These are phyloP conservation scores for Colletotrichum trifolii DNA, from an alignment of 2,329 filamentous ascomycete genomes.

Conservation along the genomic window DNA sequence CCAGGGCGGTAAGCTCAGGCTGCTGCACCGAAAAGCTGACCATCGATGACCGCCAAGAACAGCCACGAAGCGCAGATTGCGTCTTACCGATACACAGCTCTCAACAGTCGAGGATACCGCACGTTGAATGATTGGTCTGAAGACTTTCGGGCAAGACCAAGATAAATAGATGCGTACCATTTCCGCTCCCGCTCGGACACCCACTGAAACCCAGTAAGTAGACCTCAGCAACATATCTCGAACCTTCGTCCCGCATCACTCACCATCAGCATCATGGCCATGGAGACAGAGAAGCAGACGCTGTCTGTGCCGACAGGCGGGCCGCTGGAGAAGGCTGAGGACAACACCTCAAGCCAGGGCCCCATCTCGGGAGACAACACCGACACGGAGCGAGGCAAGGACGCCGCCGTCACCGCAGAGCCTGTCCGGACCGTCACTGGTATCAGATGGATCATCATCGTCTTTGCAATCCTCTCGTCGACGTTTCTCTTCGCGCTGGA, in stretches of 20 bases:
- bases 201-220: too few relatives aligned
- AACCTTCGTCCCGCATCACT: rapidly evolving
- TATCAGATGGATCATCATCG: conserved; percentile 36
- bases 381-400: conserved; percentile 17
- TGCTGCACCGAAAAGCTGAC: too few relatives aligned
- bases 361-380: conserved; percentile 17
- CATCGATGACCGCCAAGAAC: too few relatives aligned
- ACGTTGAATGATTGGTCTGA: too few relatives aligned
- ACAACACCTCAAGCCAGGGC: conserved; percentile 18
- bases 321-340: conserved; percentile 15
- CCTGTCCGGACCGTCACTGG: conserved; percentile 25
- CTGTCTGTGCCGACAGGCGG: neutral
- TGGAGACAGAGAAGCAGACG: neutral
- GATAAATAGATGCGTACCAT: conserved; percentile 2
- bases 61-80: too few relatives aligned
- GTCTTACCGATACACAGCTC: too few relatives aligned
- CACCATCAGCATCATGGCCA: neutral
- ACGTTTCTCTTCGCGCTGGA: conserved; percentile 52
- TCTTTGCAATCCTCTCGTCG: conserved; percentile 36
- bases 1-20: too few relatives aligned
- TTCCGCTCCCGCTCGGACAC: too few relatives aligned
- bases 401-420: neutral
- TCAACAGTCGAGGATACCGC: too few relatives aligned
- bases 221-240: neutral
- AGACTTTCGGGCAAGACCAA: neutral